A percentile compares a stretch with the other conserved stretches of the same genome.
Evolutionary conservation across 768 basidiomycete genomes (phyloP).

Genomic region (Lactarius evosmus): DNA sequence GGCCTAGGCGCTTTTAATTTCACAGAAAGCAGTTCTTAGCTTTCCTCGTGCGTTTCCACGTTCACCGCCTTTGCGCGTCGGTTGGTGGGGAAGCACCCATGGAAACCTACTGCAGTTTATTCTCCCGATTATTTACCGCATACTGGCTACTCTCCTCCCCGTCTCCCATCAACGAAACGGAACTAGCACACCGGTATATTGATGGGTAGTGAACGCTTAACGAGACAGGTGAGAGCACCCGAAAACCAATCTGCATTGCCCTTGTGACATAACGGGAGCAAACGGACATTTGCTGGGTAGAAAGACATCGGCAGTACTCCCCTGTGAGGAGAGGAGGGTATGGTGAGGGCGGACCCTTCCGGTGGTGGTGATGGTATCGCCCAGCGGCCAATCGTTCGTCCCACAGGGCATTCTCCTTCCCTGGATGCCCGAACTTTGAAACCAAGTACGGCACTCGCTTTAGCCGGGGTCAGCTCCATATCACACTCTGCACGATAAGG

Average conservation of each 20-base stretch:
- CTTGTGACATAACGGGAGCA: background rate
- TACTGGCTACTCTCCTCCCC: background rate
- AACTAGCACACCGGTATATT: background rate
- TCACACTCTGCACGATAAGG: background rate
- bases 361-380: background rate
- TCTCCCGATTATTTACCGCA: background rate
- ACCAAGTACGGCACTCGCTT: conserved; percentile 6
- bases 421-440: conserved; percentile 1
- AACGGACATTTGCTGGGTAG: background rate
- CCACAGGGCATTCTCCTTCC: background rate
- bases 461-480: background rate
- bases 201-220: background rate
- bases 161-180: background rate
- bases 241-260: background rate
- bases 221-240: background rate
- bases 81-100: background rate
- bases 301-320: background rate
- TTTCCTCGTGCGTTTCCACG: background rate
- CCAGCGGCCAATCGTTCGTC: background rate
- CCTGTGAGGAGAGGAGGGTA: background rate
- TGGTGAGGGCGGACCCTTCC: background rate
- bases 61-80: background rate
- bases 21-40: background rate
- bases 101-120: background rate
- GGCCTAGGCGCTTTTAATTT: background rate